Evolutionary conservation across 805 yeast species (phyloP).

Genomic region (Wickerhamiella musiphila): DNA sequence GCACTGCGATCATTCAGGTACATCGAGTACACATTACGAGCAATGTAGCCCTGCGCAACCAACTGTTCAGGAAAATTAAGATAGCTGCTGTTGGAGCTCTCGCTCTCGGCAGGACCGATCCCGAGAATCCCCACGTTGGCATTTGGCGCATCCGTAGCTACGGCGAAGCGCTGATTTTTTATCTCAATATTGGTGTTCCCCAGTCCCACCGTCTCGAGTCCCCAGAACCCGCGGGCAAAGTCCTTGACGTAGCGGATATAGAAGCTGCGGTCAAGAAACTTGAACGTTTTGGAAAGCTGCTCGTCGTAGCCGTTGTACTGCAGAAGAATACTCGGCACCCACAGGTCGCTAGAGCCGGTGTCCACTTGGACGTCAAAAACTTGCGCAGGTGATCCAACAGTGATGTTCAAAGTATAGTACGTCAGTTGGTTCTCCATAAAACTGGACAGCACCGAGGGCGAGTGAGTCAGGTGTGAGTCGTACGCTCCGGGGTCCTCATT

Average conservation of each 20-base stretch:
- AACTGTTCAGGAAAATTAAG: slow-evolving; percentile 45
- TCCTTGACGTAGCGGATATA: slow-evolving; percentile 26
- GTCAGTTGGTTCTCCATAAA: slow-evolving; percentile 17
- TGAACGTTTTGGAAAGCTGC: slow-evolving; percentile 8
- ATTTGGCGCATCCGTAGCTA: slow-evolving; percentile 51
- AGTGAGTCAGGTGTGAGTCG: no score
- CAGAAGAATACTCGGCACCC: slow-evolving; percentile 14
- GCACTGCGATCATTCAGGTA: slow-evolving; percentile 30
- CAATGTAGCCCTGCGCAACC: slow-evolving; percentile 38
- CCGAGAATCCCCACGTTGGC: slow-evolving; percentile 32
- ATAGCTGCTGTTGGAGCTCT: slow-evolving; percentile 21
- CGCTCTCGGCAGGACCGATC: slow-evolving; percentile 15
- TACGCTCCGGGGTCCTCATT: no score
- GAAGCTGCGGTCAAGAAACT: slow-evolving; percentile 11
- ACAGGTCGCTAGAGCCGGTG: slow-evolving; percentile 40
- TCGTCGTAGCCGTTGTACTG: slow-evolving; percentile 14
- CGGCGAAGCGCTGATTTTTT: slow-evolving; percentile 47
- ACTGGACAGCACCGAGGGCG: slow-evolving; percentile 4
- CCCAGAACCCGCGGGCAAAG: slow-evolving; percentile 41
- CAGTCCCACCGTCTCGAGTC: slow-evolving; percentile 39
- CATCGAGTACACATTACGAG: slow-evolving; percentile 42
- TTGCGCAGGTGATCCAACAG: slow-evolving; percentile 37
- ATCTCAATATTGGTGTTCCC: slow-evolving; percentile 27
- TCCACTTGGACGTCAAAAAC: slow-evolving; percentile 44
- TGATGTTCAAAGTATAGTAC: slow-evolving; percentile 19